A percentile compares a stretch with the other conserved stretches of the same genome.
Conservation (phyloP, 2,329 filamentous ascomycete species). For the Sclerotiophoma versabilis region DNA sequence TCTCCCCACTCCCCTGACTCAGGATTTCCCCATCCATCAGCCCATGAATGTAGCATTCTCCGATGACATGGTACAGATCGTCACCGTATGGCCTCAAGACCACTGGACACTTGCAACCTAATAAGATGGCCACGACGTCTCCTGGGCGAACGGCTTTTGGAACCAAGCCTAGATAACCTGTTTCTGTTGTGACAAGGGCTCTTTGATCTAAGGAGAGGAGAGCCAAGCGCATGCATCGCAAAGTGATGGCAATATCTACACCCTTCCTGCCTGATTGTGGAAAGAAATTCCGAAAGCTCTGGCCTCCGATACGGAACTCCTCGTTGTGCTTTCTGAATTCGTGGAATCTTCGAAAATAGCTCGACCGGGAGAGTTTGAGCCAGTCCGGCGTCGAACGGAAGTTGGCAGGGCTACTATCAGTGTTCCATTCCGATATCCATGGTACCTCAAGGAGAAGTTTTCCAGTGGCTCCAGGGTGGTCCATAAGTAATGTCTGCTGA, state of each 20-base stretch:
- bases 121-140: slow-evolving; percentile 3
- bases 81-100: slow-evolving; percentile 1
- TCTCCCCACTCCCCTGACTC: neutral
- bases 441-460: slow-evolving; percentile 3
- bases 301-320: neutral
- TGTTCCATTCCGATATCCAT: neutral
- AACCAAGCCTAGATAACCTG: slow-evolving; percentile 1
- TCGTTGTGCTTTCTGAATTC: slow-evolving; percentile 2
- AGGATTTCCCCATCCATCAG: slow-evolving; percentile 6
- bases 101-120: slow-evolving; percentile 5
- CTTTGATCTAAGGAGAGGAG: slow-evolving; percentile 6
- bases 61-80: neutral
- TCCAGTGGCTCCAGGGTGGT: neutral
- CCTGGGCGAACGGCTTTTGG: slow-evolving; percentile 3
- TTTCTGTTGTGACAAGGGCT: slow-evolving; percentile 1
- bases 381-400: neutral
- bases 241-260: neutral
- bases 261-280: neutral
- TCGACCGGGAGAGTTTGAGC: slow-evolving; percentile 1
- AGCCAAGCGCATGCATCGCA: slow-evolving; percentile 6
- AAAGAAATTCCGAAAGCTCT: slow-evolving; percentile 1
- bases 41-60: slow-evolving; percentile 1
- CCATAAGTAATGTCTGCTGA: slow-evolving; percentile 5
- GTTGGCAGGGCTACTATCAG: neutral
- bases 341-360: slow-evolving; percentile 1